phyloP scores from a whole-genome alignment of 2,329 filamentous ascomycete genomes.

The Clonostachys rosea region DNA sequence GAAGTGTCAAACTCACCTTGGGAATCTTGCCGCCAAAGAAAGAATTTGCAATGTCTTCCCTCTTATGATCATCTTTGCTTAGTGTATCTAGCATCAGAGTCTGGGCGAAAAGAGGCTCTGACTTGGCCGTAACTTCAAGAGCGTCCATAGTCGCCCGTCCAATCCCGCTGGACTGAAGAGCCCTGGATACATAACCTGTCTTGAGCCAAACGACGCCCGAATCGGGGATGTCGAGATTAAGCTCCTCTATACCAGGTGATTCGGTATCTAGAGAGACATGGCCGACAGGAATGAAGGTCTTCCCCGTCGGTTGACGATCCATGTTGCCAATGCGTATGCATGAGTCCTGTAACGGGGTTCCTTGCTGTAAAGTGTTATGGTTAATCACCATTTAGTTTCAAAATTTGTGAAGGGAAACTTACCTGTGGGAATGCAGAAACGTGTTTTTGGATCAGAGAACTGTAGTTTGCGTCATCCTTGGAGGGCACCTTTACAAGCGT shows the following conservation, averaged over 20 bases:
- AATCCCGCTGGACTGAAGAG: conserved; percentile 2
- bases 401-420: too few relatives aligned
- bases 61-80: conserved; percentile 1
- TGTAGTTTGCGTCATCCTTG: too few relatives aligned
- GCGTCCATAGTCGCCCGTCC: conserved; percentile 3
- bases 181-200: conserved; percentile 3
- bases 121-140: neutral
- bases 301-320: conserved; percentile 1
- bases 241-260: conserved; percentile 1
- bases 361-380: too few relatives aligned
- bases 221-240: neutral
- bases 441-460: too few relatives aligned
- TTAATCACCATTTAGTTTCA: too few relatives aligned
- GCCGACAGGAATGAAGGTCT: conserved; percentile 18
- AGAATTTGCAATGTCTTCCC: conserved; percentile 1
- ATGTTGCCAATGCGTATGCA: neutral
- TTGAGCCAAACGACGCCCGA: conserved; percentile 3
- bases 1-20: too few relatives aligned
- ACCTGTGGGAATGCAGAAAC: too few relatives aligned
- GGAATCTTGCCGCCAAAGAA: neutral
- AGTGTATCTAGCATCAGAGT: conserved; percentile 4
- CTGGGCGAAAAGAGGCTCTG: conserved; percentile 1
- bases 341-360: too few relatives aligned
- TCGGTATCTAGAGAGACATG: conserved; percentile 19
- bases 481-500: too few relatives aligned